These are phyloP conservation scores for Aspergillus proliferans DNA, from an alignment of 2,329 filamentous ascomycete species.

Conservation along the genomic window DNA sequence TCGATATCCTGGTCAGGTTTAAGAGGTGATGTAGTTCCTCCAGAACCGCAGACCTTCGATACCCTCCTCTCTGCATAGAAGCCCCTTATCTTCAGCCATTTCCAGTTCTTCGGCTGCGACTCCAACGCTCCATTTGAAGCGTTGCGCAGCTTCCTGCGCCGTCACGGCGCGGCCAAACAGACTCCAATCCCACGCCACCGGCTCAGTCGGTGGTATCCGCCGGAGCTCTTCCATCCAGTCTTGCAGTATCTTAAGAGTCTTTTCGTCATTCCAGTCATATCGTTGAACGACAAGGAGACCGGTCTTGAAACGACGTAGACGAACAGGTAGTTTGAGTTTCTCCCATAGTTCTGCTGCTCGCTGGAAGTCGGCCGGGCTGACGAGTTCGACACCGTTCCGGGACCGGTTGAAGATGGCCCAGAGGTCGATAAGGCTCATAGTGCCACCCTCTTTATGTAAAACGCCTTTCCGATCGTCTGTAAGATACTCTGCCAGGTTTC, in stretches of 20 bases:
- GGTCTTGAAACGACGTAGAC: constrained; percentile 81
- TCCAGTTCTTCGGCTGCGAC: constrained; percentile 92
- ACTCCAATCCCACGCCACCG: constrained; percentile 68
- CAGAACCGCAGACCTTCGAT: constrained; percentile 90
- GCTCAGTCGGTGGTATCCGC: constrained; percentile 56
- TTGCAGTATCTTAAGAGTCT: constrained; percentile 70
- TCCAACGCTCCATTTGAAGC: constrained; percentile 94
- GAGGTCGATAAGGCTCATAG: constrained; percentile 81
- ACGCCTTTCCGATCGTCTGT: constrained; percentile 78
- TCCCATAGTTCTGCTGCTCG: constrained; percentile 87
- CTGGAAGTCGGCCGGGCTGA: constrained; percentile 86
- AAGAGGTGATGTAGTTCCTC: constrained; percentile 59
- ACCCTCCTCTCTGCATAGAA: constrained; percentile 82
- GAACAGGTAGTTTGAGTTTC: constrained; percentile 74
- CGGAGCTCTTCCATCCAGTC: constrained; percentile 73
- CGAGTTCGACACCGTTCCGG: constrained; percentile 85
- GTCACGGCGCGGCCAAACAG: constrained; percentile 79
- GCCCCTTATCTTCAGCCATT: constrained; percentile 90
- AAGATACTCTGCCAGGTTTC: constrained; percentile 81
- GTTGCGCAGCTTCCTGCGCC: constrained; percentile 78
- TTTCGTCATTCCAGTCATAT: constrained; percentile 81
- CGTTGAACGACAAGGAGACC: constrained; percentile 92
- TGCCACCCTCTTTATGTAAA: constrained; percentile 72
- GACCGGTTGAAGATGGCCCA: constrained; percentile 95
- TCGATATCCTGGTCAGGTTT: constrained; percentile 1